phyloP scores from a whole-genome alignment of 2,329 filamentous ascomycete genomes.

The Pyrenophora seminiperda region DNA sequence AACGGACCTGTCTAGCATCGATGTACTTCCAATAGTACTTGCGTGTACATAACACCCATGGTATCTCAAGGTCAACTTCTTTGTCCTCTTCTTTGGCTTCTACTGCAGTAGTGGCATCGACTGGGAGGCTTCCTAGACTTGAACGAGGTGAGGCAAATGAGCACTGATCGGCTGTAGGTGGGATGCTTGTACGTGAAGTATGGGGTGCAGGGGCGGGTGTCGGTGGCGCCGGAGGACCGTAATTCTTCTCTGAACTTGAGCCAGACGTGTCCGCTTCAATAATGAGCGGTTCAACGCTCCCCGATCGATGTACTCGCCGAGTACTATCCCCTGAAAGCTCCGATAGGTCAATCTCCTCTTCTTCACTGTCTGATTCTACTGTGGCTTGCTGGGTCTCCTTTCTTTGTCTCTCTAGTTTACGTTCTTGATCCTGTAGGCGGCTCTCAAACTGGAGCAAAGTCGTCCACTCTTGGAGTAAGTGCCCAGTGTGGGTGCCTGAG shows the following conservation, averaged over 20 bases:
- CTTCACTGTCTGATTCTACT: slow-evolving; percentile 45
- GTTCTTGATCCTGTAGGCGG: slow-evolving; percentile 32
- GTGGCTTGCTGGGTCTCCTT: slow-evolving; percentile 39
- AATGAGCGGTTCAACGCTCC: slow-evolving; percentile 37
- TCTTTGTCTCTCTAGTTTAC: slow-evolving; percentile 27
- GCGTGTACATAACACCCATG: slow-evolving; percentile 43
- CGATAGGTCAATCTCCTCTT: slow-evolving; percentile 25
- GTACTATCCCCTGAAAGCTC: slow-evolving; percentile 16
- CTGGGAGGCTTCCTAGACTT: slow-evolving; percentile 34
- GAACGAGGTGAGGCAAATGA: slow-evolving; percentile 33
- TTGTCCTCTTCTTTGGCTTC: slow-evolving; percentile 41
- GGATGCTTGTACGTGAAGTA: slow-evolving; percentile 22
- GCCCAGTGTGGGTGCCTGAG: slow-evolving; percentile 32
- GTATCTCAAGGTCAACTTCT: slow-evolving; percentile 42
- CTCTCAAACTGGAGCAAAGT: slow-evolving; percentile 39
- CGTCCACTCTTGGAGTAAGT: slow-evolving; percentile 42
- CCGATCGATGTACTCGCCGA: slow-evolving; percentile 21
- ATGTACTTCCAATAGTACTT: slow-evolving; percentile 44
- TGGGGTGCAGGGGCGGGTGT: slow-evolving; percentile 36
- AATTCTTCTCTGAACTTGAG: slow-evolving; percentile 24
- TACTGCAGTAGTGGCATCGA: slow-evolving; percentile 39
- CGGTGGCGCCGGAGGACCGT: slow-evolving; percentile 30
- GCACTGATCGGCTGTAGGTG: slow-evolving; percentile 13
- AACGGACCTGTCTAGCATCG: slow-evolving; percentile 38
- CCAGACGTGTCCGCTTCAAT: slow-evolving; percentile 32